Evolutionary conservation across 2,329 filamentous ascomycete species (phyloP), one percentile per base, ranked within the genome.

Genomic region (Pyricularia pennisetigena): DNA sequence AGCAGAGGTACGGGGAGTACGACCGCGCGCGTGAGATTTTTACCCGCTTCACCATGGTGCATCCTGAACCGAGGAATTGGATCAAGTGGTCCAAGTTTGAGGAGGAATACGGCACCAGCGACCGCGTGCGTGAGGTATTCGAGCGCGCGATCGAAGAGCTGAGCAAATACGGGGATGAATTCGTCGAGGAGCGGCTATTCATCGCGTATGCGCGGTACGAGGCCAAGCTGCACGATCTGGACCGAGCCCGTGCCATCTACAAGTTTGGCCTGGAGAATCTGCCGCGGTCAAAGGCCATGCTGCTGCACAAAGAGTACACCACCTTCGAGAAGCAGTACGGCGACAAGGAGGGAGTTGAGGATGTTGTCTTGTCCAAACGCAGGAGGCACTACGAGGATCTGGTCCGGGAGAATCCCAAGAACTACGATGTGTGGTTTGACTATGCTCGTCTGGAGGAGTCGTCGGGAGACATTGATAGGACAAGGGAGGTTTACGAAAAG

Each of bases 21-120:
- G 93, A 97, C 70, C 84, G 93, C 69, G 94, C 94, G n/a, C 85
- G 95, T 57, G 89, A 90, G 63, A 94, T 99, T 72, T 98, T 96
- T 76, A 87, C 92, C 76, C 86, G 92, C 30, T 97, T 97, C 75
- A 97, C 93, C 1, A 86, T 94, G 70, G 92, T 98, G 9, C 95
- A 98, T 73, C 94, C 95, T 0, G 94, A 98, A 75, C 92, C 95
- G 26, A 88, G 91, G 74, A 98, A 97, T 75, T 99, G 94, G 94
- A 96, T 99, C 80, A 97, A 97, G 77, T 99, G 95, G 95, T 90
- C 94, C 70, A 91, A 92, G 70, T 99, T 98, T 73, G 95, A 99
- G 78, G 94, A 98, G 77, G 95, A 99, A 76, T 92, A 90, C 73
- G 95, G 95, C 9, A 97, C 93, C 1, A 94, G 90, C 75, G 94